Conservation (phyloP, 1,284 basidiomycete genomes). For the Leccinum griseonigrum region DNA sequence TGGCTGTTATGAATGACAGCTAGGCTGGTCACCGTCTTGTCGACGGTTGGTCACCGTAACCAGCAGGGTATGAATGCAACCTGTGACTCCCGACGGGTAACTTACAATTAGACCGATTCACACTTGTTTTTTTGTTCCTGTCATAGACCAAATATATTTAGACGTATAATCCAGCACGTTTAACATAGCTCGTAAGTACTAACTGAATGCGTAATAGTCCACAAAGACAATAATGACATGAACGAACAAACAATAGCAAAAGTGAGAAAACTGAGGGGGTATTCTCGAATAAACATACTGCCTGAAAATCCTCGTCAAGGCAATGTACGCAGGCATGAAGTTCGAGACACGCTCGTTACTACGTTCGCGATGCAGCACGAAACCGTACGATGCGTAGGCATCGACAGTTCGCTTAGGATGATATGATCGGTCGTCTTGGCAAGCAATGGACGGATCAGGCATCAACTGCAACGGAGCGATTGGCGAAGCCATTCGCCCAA, state of each 20-base stretch:
- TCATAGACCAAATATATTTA: constrained; percentile 10
- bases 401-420: constrained; percentile 47
- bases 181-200: constrained; percentile 3
- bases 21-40: too few species aligned
- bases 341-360: constrained; percentile 60
- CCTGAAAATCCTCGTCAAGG: constrained; percentile 35
- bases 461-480: constrained; percentile 36
- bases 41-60: too few species aligned
- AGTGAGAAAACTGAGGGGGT: constrained; percentile 7
- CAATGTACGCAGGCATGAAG: constrained; percentile 27
- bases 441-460: constrained; percentile 38
- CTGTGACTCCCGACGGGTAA: not conserved
- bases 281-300: constrained; percentile 19
- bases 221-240: constrained; percentile 5
- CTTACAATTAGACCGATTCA: too few species aligned
- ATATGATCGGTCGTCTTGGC: constrained; percentile 30
- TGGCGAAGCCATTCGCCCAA: constrained; percentile 35
- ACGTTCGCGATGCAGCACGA: constrained; percentile 44
- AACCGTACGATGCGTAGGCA: constrained; percentile 63
- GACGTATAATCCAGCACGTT: constrained; percentile 13
- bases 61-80: not conserved
- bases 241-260: constrained; percentile 5
- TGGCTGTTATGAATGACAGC: too few species aligned
- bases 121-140: not conserved
- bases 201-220: constrained; percentile 20